Evolutionary conservation across 495 filamentous ascomycete species (phyloP).

Genomic region (Neurospora sp.): DNA sequence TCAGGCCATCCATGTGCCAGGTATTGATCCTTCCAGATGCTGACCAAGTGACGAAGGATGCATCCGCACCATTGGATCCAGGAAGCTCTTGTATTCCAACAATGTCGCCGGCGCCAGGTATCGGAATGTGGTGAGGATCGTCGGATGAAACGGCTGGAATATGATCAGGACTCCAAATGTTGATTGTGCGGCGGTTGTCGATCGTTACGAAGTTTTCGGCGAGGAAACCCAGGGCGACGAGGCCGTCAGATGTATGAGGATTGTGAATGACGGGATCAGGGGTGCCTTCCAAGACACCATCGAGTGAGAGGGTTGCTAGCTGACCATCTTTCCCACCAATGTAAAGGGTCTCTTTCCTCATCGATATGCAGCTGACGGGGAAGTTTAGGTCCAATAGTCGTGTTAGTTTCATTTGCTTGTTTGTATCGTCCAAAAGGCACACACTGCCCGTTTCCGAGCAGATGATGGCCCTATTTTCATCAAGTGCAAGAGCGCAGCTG

Average conservation of each 20-base stretch:
- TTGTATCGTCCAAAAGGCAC: conserved; percentile 70
- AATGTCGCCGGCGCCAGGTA: conserved; percentile 69
- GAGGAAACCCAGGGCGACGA: conserved; percentile 59
- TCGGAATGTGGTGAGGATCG: conserved; percentile 28
- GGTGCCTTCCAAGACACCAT: conserved; percentile 26
- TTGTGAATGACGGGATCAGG: conserved; percentile 17
- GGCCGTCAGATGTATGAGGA: conserved; percentile 21
- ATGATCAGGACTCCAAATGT: conserved; percentile 44
- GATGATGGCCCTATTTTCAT: conserved; percentile 56
- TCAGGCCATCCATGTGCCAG: conserved; percentile 67
- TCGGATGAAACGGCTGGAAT: conserved; percentile 18
- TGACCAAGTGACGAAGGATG: conserved; percentile 83
- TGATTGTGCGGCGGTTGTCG: conserved; percentile 61
- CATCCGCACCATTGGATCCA: conserved; percentile 42
- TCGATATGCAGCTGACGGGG: conserved; percentile 49
- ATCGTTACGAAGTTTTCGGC: conserved; percentile 62
- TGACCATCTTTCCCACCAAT: conserved; percentile 38
- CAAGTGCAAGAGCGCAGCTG: conserved; percentile 63
- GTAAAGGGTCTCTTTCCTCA: conserved; percentile 27
- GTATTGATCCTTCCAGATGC: conserved; percentile 64
- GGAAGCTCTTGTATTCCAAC: conserved; percentile 60
- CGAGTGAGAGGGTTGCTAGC: conserved; percentile 28
- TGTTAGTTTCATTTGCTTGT: conserved; percentile 56
- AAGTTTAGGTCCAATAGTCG: conserved; percentile 54
- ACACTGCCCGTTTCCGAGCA: conserved; percentile 66